A percentile compares a stretch with the other conserved stretches of the same genome.
Conservation (phyloP, 306 rosid genomes). For the Sicyos baderoa region DNA sequence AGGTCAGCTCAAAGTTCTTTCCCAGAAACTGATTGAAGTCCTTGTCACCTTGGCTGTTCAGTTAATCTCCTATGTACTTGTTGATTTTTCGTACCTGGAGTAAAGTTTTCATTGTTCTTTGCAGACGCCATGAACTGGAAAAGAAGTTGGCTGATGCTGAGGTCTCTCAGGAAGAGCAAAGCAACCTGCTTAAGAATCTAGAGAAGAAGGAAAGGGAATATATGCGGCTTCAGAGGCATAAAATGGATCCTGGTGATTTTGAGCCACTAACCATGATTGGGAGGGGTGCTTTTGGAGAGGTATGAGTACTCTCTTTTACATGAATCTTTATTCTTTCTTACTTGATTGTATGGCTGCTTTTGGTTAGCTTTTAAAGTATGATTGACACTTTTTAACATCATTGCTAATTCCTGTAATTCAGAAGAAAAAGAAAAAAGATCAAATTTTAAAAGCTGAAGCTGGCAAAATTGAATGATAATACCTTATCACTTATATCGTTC, state of each 20-base stretch:
- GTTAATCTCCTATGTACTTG: slow-evolving; percentile 7
- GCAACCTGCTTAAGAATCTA: slow-evolving; percentile 75
- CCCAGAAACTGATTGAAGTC: neutral
- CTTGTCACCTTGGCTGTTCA: slow-evolving; percentile 13
- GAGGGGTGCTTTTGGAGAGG: slow-evolving; percentile 99
- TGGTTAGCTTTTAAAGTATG: neutral
- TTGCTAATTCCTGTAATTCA: neutral
- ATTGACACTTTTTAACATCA: neutral
- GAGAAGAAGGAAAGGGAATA: slow-evolving; percentile 97
- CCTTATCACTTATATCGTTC: neutral
- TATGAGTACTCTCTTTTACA: slow-evolving; percentile 29
- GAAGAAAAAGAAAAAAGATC: neutral
- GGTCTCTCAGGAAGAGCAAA: slow-evolving; percentile 97
- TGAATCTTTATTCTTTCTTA: slow-evolving; percentile 13
- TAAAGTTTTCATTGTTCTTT: slow-evolving; percentile 22
- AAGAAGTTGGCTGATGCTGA: slow-evolving; percentile 95
- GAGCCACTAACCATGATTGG: slow-evolving; percentile 95
- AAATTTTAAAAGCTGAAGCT: neutral
- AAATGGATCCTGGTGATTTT: slow-evolving; percentile 98
- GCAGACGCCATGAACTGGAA: slow-evolving; percentile 83
- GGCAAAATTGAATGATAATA: neutral
- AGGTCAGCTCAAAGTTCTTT: neutral
- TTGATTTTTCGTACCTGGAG: neutral
- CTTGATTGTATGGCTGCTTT: slow-evolving; percentile 1
- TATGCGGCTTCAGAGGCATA: slow-evolving; percentile 98